Evolutionary conservation across 179 eudicot genomes (phyloP).

Genomic region (Beta lomatogona): DNA sequence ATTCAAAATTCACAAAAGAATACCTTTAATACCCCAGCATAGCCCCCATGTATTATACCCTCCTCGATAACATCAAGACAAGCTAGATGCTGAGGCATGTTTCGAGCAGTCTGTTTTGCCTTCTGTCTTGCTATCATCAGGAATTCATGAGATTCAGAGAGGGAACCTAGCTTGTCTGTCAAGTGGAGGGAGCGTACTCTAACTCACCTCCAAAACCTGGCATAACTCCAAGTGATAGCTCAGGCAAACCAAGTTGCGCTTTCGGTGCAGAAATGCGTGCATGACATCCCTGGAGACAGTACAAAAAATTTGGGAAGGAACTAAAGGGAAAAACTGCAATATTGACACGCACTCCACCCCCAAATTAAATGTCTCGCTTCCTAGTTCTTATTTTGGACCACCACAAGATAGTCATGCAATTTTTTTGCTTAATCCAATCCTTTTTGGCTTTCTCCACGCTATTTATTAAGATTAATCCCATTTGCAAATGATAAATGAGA

Average conservation of each 20-base stretch:
- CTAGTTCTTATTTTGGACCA: not conserved
- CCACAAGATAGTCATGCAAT: no score
- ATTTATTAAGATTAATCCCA: not conserved
- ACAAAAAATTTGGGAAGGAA: no score
- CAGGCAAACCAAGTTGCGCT: no score
- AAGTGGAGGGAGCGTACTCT: no score
- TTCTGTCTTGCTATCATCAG: slow-evolving; percentile 68
- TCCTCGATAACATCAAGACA: slow-evolving; percentile 89
- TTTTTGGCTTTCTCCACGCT: not conserved
- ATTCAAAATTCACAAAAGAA: slow-evolving; percentile 14
- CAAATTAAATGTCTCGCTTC: not conserved
- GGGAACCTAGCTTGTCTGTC: no score
- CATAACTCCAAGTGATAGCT: no score
- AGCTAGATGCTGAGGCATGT: slow-evolving; percentile 88
- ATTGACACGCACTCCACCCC: not conserved
- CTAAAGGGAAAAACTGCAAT: not conserved
- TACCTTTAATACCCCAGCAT: slow-evolving; percentile 78
- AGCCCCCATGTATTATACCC: slow-evolving; percentile 84
- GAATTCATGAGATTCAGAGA: no score
- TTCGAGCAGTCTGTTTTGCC: slow-evolving; percentile 63
- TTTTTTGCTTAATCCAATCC: not conserved
- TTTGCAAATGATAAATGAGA: no score
- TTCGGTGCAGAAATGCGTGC: no score
- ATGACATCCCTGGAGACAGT: no score
- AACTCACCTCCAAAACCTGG: no score